phyloP scores from a whole-genome alignment of 108 stramenopile species.

The Pseudonitzschia pungens region DNA sequence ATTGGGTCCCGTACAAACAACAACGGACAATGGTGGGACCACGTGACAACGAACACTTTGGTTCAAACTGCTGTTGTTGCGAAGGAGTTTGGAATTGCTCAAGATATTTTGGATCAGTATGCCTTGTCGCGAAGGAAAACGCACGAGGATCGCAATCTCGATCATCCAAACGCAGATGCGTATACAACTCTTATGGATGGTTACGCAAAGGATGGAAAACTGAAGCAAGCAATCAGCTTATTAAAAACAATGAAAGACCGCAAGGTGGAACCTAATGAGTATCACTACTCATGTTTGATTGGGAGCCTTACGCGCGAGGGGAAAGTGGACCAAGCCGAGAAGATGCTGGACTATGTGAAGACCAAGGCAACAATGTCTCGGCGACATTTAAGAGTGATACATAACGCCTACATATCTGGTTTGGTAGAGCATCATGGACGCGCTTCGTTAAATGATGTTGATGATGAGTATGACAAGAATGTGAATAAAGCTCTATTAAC shows the following conservation, averaged over 20 bases:
- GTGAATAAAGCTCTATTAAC: conserved; percentile 55
- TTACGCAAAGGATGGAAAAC: conserved; percentile 59
- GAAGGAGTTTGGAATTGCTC: conserved; percentile 61
- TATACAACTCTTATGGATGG: conserved; percentile 79
- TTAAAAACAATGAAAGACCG: conserved; percentile 62
- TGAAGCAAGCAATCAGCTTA: conserved; percentile 54
- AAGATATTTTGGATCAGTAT: conserved; percentile 50
- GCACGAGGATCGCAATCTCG: conserved; percentile 1
- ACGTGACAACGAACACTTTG: conserved; percentile 80
- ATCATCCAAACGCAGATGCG: conserved; percentile 84
- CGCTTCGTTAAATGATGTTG: conserved; percentile 19
- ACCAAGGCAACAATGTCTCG: conserved; percentile 21
- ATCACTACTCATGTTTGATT: conserved; percentile 74
- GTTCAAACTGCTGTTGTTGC: conserved; percentile 69
- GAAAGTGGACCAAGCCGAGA: conserved; percentile 56
- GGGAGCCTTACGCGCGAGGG: conserved; percentile 62
- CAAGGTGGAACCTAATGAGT: conserved; percentile 68
- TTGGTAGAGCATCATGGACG: conserved; percentile 25
- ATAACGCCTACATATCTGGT: conserved; percentile 79
- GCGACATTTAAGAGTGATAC: conserved; percentile 36
- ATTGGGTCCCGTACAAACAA: not conserved
- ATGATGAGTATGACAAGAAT: conserved; percentile 12
- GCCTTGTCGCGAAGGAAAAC: conserved; percentile 21
- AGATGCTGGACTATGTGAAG: conserved; percentile 56
- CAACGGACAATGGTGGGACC: conserved; percentile 61